Evolutionary conservation across 192 early-diverging fungal species (phyloP), one percentile per base, ranked within the genome.

Genomic region (Geosiphon pyriformis): DNA sequence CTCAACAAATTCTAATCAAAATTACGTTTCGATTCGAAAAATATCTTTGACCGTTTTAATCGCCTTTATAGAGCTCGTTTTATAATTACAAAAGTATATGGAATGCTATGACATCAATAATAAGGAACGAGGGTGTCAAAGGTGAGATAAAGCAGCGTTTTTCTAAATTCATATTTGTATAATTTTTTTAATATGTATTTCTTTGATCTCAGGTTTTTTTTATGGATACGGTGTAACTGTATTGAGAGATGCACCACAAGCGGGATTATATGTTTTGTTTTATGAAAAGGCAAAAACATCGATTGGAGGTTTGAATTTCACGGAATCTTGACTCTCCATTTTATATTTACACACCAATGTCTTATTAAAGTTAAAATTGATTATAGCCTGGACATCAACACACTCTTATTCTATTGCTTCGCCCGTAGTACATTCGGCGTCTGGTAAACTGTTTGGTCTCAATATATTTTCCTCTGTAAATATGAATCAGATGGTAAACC

Each of bases 231-330:
- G 91, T 46, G 90, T 91, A 6, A 97, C 95, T 11, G 87, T 86
- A 23, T 85, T 94, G 37, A 78, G 93, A 37, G 95, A 97, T 69
- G 90, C 91, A 10, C 95, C 95, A 47, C 84, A 88, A 73, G 92
- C 95, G 7, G 95, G 95, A 25, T 81, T 94, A 8, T 95, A 95
- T 68, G 80, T 97, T 23, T 76, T 93, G 7, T 83, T 94, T 67
- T 97, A 95, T 73, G 95, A 97, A 60, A 73, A 86, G 15, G 81
- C 77, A 49, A 95, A 95, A 62, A 49, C 68, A 22, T 25, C 71
- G n/a, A 56, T 80, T 1, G 67, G 70, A 59, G 65, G 82, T 82
- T 80, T 51, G 60, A 33, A 60, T 26, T 1, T 20, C 4, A 34
- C 31, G 33, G n/a, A n/a, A n/a, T n/a, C n/a, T n/a, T n/a, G n/a